Evolutionary conservation across 495 filamentous ascomycete genomes (phyloP), one percentile per base, ranked within the genome.

Genomic region (Oleoguttula mirabilis): DNA sequence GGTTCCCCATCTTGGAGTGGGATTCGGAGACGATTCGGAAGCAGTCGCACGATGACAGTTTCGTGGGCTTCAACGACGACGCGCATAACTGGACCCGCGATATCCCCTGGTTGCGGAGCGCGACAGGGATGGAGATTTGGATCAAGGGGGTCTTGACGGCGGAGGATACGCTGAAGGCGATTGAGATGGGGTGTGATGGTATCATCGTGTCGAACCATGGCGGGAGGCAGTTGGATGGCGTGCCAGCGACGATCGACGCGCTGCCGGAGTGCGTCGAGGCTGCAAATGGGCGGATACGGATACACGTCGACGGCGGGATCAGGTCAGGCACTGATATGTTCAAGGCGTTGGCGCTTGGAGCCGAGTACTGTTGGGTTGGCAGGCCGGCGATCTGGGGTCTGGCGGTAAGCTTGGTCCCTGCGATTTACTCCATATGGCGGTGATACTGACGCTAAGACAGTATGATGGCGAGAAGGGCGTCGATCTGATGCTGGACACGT

Each of bases 261-360:
- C 53, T 72, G 15, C 58, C 52, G 2, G 68, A 69, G 39, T 65
- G 62, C 28, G 65, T 59, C 2, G 52, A 53, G 1, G 63, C 59
- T 2, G 68, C 57, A 0, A 45, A 32, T 0, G 58, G 70, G 33
- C 61, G 47, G 32, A 47, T 61, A 22, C 39, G 34, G 10, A 24
- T 60, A 10, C 37, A 41, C 15, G 36, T 67, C 15, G 56, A 57
- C 42, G 63, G 63, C 3, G 65, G 65, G 2, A 59, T 68, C 17
- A 44, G 65, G 15, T 51, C 49, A 22, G 65, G 65, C 2, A 55
- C 58, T 2, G 65, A 68, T 39, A 56, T 68, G 7, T 66, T 67
- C 56, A 68, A 68, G 37, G 66, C 66, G 0, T 21, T 70, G n/a
- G 65, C 65, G 4, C 41, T 70, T 10, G 67, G 67, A 2, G 67